These are phyloP conservation scores for Kwoniella pini DNA, from an alignment of 768 basidiomycete species.

Conservation along the genomic window DNA sequence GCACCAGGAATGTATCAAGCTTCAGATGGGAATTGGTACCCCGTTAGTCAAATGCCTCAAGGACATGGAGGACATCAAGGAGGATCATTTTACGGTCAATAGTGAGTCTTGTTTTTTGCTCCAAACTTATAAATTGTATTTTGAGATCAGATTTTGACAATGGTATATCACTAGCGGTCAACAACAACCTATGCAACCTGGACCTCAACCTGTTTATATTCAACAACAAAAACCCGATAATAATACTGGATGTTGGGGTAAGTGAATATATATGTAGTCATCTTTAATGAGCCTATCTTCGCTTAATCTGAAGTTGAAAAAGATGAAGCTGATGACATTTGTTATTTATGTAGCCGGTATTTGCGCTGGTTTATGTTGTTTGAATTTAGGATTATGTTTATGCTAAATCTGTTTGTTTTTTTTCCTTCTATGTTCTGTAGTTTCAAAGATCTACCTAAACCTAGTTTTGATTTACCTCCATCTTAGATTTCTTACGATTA, in stretches of 20 bases:
- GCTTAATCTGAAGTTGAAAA: neutral
- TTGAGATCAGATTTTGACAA: too few species aligned
- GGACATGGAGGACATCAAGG: neutral
- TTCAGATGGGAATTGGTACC: constrained; percentile 41
- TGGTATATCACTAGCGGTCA: too few species aligned
- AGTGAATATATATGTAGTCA: neutral
- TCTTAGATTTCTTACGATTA: too few species aligned
- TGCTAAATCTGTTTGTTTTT: neutral
- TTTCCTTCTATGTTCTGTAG: too few species aligned
- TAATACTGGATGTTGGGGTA: constrained; percentile 13
- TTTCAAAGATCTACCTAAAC: too few species aligned
- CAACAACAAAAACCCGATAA: constrained; percentile 1
- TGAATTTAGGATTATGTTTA: neutral
- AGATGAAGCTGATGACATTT: neutral
- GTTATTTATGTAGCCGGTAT: neutral
- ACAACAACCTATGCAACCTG: constrained; percentile 21
- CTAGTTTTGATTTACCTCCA: too few species aligned
- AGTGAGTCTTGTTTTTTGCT: neutral
- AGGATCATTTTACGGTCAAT: constrained; percentile 3
- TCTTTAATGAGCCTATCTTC: neutral
- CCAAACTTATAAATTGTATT: neutral
- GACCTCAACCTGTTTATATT: constrained; percentile 16
- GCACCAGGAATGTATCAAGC: constrained; percentile 36
- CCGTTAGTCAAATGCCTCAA: constrained; percentile 22
- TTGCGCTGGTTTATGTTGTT: constrained; percentile 6